Conservation (phyloP, 331 rosid species). For the Malus hybrid region DNA sequence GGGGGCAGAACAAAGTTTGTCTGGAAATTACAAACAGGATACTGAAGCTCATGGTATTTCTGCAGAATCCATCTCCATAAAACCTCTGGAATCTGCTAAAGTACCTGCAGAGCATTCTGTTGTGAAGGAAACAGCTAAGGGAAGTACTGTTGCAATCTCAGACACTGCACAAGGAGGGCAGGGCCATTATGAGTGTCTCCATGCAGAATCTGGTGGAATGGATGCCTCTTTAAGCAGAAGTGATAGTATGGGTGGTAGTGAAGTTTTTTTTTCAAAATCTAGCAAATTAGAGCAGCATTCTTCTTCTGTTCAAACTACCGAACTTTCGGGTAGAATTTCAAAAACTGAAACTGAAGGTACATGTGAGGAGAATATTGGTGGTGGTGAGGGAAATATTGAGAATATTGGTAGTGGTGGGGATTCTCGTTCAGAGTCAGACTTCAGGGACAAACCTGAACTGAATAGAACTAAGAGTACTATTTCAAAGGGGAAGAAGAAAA, state of each 20-base stretch:
- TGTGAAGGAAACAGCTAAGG: neutral
- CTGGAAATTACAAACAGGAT: slow-evolving; percentile 22
- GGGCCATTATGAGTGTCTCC: slow-evolving; percentile 26
- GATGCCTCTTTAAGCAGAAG: slow-evolving; percentile 26
- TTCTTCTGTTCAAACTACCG: slow-evolving; percentile 12
- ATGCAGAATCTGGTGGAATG: slow-evolving; percentile 20
- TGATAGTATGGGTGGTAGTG: slow-evolving; percentile 20
- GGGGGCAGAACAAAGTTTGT: slow-evolving; percentile 16
- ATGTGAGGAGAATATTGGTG: slow-evolving; percentile 25
- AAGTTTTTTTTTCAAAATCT: slow-evolving; percentile 18
- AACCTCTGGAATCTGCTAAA: slow-evolving; percentile 12
- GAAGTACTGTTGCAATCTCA: slow-evolving; percentile 10
- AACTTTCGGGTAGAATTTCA: slow-evolving; percentile 22
- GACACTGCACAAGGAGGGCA: slow-evolving; percentile 20
- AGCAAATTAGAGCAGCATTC: slow-evolving; percentile 27
- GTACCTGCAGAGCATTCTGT: slow-evolving; percentile 19
- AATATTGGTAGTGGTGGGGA: slow-evolving; percentile 10
- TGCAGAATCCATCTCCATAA: slow-evolving; percentile 11
- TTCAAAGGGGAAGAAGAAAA: slow-evolving; percentile 50
- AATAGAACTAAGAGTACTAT: slow-evolving; percentile 35
- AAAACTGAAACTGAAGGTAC: slow-evolving; percentile 24
- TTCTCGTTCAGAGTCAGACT: slow-evolving; percentile 24
- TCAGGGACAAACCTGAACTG: slow-evolving; percentile 54
- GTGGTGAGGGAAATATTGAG: slow-evolving; percentile 25
- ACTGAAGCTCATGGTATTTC: slow-evolving; percentile 8